phyloP scores from a whole-genome alignment of 345 rosid genomes.

The Aurinia saxatilis region DNA sequence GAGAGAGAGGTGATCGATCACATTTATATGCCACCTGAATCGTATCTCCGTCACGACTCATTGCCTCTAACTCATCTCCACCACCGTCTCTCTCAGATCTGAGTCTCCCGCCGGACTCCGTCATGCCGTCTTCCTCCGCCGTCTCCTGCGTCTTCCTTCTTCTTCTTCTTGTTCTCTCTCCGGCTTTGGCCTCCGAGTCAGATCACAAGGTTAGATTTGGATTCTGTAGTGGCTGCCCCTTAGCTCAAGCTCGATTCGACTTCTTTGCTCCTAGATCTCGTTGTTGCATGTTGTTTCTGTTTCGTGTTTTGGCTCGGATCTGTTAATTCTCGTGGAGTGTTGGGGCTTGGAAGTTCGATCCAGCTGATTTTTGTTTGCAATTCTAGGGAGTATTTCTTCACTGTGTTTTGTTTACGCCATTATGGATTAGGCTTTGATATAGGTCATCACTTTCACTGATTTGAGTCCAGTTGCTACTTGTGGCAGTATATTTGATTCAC shows the following conservation, averaged over 20 bases:
- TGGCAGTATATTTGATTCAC: neutral
- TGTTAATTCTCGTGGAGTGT: neutral
- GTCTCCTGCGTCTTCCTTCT: conserved; percentile 24
- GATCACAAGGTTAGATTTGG: conserved; percentile 69
- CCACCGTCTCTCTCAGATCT: conserved; percentile 35
- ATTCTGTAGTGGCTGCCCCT: neutral
- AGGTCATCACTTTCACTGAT: neutral
- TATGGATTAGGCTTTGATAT: neutral
- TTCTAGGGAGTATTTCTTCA: neutral
- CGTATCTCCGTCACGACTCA: conserved; percentile 14
- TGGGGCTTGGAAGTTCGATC: conserved; percentile 5
- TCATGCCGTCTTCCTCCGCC: conserved; percentile 44
- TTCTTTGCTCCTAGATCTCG: conserved; percentile 30
- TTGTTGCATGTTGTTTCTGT: conserved; percentile 7
- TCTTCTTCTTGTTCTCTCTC: conserved; percentile 32
- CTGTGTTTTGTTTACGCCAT: neutral
- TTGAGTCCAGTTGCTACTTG: neutral
- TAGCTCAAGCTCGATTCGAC: conserved; percentile 3
- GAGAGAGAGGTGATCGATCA: neutral
- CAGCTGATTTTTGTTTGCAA: neutral
- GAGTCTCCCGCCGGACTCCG: conserved; percentile 31
- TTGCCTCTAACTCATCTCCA: conserved; percentile 6
- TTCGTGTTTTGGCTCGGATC: conserved; percentile 8
- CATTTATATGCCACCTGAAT: conserved; percentile 5
- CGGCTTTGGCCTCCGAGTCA: conserved; percentile 60